Conservation (phyloP, 495 filamentous ascomycete species). For the Gamarada debralockiae region DNA sequence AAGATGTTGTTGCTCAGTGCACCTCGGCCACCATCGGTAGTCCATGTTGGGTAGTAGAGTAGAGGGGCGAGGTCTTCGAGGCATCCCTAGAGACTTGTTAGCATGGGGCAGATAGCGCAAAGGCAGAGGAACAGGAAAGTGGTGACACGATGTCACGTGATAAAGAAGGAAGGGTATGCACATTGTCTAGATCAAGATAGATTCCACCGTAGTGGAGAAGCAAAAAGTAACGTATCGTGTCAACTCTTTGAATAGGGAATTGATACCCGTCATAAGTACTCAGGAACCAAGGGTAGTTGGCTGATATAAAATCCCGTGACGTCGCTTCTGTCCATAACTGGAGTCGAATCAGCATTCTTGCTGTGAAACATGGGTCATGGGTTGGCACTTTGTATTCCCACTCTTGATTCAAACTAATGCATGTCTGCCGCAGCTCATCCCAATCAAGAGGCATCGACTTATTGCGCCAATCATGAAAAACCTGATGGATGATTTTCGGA, state of each 20-base stretch:
- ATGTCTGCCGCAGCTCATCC: constrained; percentile 66
- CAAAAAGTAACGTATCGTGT: constrained; percentile 80
- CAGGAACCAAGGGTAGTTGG: constrained; percentile 78
- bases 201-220: constrained; percentile 79
- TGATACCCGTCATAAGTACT: constrained; percentile 73
- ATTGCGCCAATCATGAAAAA: constrained; percentile 60
- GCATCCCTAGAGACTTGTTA: constrained; percentile 65
- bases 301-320: constrained; percentile 21
- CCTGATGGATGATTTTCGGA: constrained; percentile 86
- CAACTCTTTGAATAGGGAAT: constrained; percentile 77
- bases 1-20: constrained; percentile 87
- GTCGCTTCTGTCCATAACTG: constrained; percentile 13
- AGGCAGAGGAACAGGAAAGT: no score
- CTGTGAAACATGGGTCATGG: neutral
- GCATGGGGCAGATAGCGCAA: no score
- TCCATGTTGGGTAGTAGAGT: constrained; percentile 72
- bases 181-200: constrained; percentile 87
- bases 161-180: constrained; percentile 33
- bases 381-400: constrained; percentile 72
- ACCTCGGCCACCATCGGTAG: constrained; percentile 71
- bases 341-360: constrained; percentile 20
- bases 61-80: constrained; percentile 73
- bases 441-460: constrained; percentile 71
- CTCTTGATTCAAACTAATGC: constrained; percentile 65
- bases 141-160: no score